Evolutionary conservation across 1,284 basidiomycete genomes (phyloP), one percentile per base, ranked within the genome.

Genomic region (Tilletiopsis washingtonensis): DNA sequence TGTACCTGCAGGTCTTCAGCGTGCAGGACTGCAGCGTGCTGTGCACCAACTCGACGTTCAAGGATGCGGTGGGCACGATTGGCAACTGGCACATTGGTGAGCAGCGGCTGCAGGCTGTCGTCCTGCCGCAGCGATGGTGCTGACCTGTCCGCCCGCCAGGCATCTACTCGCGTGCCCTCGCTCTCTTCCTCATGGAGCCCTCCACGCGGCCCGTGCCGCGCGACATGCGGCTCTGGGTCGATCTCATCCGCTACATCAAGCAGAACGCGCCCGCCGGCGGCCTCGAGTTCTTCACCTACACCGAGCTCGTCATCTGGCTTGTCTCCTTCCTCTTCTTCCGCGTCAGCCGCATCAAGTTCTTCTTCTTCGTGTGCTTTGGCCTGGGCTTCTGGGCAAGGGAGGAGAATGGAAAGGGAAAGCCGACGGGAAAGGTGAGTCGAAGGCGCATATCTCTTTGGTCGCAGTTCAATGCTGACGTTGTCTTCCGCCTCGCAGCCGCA

Each of bases 191-290:
- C 17, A 76, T 82, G 64, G 81, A 83, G 62, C 68, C 75, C 24
- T 61, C 68, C 24, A 78, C 80, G 0, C 76, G 81, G 0, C 82
- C 82, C 2, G 59, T 64, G 12, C 75, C 78, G 2, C 76, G 78
- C 38, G 79, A 82, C 57, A 82, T 81, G 81, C 81, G 81, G 59
- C 75, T 82, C 7, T 83, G 82, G 82, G 81, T 83, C 34, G 81
- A 83, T 64, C 73, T 77, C 34, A 74, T 82, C 36, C 76, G 78
- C n/a, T 34, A n/a, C 29, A 62, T 82, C 65, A 83, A 83, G 70
- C 75, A 76, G 11, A 77, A 77, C 32, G 79, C 80, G 1, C 75
- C 75, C 0, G 80, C 80, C 6, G 80, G 81, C 20, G 78, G 78
- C 5, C 74, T 83, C 5, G 78, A 78, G 19, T 82, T 82, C 74